Percentiles rank a stretch among this genome's conserved stretches.
Evolutionary conservation across 139 green algal species (phyloP).

Genomic region (Chlamydomonas applanata): DNA sequence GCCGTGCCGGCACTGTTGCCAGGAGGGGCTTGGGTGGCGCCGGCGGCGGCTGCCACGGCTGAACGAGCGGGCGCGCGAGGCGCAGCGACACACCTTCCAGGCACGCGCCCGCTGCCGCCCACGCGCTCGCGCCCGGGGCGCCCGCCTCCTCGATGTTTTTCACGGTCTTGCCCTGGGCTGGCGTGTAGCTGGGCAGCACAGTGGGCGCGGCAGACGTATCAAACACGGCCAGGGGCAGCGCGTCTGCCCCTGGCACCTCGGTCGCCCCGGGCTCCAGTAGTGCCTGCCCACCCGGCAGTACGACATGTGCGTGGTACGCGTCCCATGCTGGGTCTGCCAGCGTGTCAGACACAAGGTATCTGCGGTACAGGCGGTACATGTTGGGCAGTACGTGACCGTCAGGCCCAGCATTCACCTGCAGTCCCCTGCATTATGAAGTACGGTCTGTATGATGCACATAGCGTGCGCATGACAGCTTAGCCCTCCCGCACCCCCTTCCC

Average conservation of each 20-base stretch:
- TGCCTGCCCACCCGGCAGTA: not conserved
- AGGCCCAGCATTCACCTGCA: not conserved
- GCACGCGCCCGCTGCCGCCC: not conserved
- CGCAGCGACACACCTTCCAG: not conserved
- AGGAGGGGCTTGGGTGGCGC: not conserved
- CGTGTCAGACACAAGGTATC: not conserved
- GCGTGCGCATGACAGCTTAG: too few relatives aligned
- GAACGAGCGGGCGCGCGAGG: not conserved
- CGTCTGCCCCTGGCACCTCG: not conserved
- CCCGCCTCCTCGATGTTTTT: not conserved
- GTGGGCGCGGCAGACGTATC: not conserved
- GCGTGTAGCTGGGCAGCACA: not conserved
- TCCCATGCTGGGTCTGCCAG: constrained; percentile 7
- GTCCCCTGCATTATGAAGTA: too few relatives aligned
- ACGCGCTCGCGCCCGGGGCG: not conserved
- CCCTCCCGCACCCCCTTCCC: too few relatives aligned
- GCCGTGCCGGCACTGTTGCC: not conserved
- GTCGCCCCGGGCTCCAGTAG: not conserved
- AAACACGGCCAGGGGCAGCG: not conserved
- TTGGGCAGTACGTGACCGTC: not conserved
- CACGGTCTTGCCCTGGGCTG: not conserved
- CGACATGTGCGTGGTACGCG: not conserved
- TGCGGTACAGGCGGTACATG: not conserved
- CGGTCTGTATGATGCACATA: too few relatives aligned
- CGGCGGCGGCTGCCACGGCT: not conserved